These are phyloP conservation scores for Nemania abortiva DNA, from an alignment of 2,329 filamentous ascomycete genomes.

Conservation along the genomic window DNA sequence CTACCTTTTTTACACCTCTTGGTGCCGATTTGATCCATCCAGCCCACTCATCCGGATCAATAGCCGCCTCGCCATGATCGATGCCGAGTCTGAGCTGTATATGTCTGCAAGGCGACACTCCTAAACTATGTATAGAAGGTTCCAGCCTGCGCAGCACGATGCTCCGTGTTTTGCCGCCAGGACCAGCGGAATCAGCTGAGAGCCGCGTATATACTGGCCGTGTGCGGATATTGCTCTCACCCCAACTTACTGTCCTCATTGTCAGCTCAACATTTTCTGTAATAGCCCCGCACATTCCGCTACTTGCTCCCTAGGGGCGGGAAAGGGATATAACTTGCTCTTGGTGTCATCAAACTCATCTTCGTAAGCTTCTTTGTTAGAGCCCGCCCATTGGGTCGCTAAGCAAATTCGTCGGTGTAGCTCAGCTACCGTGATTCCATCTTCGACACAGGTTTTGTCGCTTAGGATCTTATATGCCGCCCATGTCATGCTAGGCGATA, in stretches of 20 bases:
- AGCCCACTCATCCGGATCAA: slow-evolving; percentile 16
- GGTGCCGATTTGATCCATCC: slow-evolving; percentile 23
- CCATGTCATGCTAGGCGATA: slow-evolving; percentile 30
- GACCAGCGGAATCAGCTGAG: slow-evolving; percentile 18
- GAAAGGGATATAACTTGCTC: background rate
- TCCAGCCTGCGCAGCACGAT: slow-evolving; percentile 23
- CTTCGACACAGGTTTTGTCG: slow-evolving; percentile 13
- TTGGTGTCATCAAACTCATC: background rate
- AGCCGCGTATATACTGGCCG: slow-evolving; percentile 35
- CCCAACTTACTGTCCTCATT: slow-evolving; percentile 3
- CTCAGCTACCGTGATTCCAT: slow-evolving; percentile 31
- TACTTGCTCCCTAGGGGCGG: too few species aligned
- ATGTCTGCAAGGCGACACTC: too few species aligned
- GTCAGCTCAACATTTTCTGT: slow-evolving; percentile 9
- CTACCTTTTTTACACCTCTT: background rate
- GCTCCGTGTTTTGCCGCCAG: slow-evolving; percentile 12
- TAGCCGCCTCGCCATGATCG: rapidly evolving
- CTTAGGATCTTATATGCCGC: slow-evolving; percentile 18
- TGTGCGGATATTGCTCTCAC: background rate
- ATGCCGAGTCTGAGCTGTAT: slow-evolving; percentile 2
- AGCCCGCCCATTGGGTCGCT: slow-evolving; percentile 20
- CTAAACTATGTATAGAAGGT: background rate
- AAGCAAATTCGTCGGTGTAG: slow-evolving; percentile 32
- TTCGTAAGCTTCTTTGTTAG: background rate
- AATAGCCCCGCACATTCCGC: too few species aligned